Evolutionary conservation across 176 grass and related monocot species (phyloP).

Genomic region (Carex pumila): DNA sequence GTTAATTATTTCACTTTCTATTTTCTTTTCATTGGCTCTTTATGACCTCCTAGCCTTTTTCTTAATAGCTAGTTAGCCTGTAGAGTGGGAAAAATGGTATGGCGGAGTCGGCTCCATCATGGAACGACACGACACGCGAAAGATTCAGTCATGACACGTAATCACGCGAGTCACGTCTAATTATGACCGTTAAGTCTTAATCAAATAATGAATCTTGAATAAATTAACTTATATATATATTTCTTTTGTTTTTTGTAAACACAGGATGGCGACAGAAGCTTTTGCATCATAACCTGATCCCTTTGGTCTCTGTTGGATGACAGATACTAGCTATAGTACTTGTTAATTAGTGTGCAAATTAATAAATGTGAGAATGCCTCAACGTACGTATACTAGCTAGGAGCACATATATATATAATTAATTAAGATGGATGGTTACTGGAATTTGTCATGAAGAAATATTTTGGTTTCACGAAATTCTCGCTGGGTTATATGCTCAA

Average conservation of each 20-base stretch:
- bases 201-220: too few species aligned
- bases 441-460: neutral
- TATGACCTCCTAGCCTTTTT: neutral
- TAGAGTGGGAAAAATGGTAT: too few species aligned
- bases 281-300: neutral
- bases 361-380: conserved; percentile 20
- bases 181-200: too few species aligned
- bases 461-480: neutral
- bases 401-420: conserved; percentile 26
- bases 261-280: neutral
- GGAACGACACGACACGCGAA: too few species aligned
- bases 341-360: conserved; percentile 8
- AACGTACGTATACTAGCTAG: conserved; percentile 8
- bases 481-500: neutral
- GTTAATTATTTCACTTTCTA: neutral
- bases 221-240: too few species aligned
- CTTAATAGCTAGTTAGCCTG: too few species aligned
- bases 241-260: neutral
- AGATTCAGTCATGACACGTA: too few species aligned
- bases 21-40: neutral
- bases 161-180: too few species aligned
- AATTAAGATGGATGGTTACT: neutral
- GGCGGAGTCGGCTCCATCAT: too few species aligned
- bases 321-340: neutral
- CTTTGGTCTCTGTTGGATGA: neutral